Evolutionary conservation across 352 stramenopile species (phyloP).

Genomic region (Pythium sukuiense): DNA sequence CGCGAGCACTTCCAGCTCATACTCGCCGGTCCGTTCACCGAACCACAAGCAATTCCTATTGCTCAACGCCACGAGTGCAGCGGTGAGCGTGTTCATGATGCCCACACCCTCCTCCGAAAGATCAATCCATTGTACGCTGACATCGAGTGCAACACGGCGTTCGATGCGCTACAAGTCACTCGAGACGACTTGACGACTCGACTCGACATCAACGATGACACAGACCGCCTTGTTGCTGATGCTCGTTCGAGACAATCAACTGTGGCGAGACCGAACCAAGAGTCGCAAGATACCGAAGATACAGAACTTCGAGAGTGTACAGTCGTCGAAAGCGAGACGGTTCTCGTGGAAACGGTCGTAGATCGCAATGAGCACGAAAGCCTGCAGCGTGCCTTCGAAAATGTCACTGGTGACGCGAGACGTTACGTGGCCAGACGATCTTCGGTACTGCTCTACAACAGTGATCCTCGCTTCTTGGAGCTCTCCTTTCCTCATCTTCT

Average conservation of each 20-base stretch:
- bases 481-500: slow-evolving; percentile 24
- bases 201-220: neutral
- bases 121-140: slow-evolving; percentile 28
- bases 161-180: neutral
- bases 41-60: slow-evolving; percentile 16
- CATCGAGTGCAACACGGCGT: neutral
- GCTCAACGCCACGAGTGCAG: slow-evolving; percentile 29
- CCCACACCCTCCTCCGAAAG: slow-evolving; percentile 7
- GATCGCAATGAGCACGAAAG: slow-evolving; percentile 10
- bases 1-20: slow-evolving; percentile 29
- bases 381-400: slow-evolving; percentile 6
- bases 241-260: slow-evolving; percentile 12
- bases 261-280: too few relatives aligned
- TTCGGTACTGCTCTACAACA: slow-evolving; percentile 15
- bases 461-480: slow-evolving; percentile 27
- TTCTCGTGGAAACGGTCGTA: slow-evolving; percentile 20
- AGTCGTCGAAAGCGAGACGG: slow-evolving; percentile 20
- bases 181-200: neutral
- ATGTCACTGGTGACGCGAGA: neutral
- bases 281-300: too few relatives aligned
- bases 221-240: neutral
- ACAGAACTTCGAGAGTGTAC: neutral
- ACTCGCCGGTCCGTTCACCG: slow-evolving; percentile 29
- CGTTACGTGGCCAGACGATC: slow-evolving; percentile 17
- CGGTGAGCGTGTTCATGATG: slow-evolving; percentile 1